phyloP scores from a whole-genome alignment of 2,329 filamentous ascomycete genomes.

The Trichoderma koningii region DNA sequence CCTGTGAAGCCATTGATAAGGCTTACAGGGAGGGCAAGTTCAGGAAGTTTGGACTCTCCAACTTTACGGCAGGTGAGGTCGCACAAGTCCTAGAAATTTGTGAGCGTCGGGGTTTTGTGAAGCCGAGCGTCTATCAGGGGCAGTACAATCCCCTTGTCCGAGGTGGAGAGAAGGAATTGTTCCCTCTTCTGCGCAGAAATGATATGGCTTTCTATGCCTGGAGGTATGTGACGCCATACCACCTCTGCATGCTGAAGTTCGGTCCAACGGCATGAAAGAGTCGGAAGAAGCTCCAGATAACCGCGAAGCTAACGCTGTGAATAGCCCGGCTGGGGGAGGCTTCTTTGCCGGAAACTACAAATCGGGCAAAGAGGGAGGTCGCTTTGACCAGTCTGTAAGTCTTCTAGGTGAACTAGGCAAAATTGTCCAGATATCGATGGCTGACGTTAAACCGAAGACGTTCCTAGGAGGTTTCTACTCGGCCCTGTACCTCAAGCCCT shows the following conservation, averaged over 20 bases:
- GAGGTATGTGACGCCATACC: conserved; percentile 29
- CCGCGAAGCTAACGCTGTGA: background rate
- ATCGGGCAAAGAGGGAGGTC: background rate
- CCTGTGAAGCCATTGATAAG: conserved; percentile 16
- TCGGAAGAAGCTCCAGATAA: background rate
- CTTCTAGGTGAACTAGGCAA: too few relatives aligned
- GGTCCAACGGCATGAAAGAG: too few relatives aligned
- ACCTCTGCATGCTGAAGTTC: background rate
- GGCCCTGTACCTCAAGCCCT: conserved; percentile 5
- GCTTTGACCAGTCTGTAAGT: conserved; percentile 16
- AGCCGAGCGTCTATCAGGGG: conserved; percentile 51
- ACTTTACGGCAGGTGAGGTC: conserved; percentile 49
- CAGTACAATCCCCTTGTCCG: conserved; percentile 50
- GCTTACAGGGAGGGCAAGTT: conserved; percentile 61
- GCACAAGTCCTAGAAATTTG: conserved; percentile 47
- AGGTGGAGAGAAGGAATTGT: conserved; percentile 45
- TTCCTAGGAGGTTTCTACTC: conserved; percentile 2
- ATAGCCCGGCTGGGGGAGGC: conserved; percentile 16
- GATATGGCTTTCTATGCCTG: conserved; percentile 49
- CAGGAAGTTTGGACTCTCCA: conserved; percentile 54
- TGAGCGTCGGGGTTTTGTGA: conserved; percentile 44
- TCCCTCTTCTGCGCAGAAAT: conserved; percentile 46
- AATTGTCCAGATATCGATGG: background rate
- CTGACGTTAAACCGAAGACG: background rate
- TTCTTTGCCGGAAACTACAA: conserved; percentile 24